Evolutionary conservation across 176 grass and related monocot genomes (phyloP), one percentile per base, ranked within the genome.

Genomic region (Bromus sterilis): DNA sequence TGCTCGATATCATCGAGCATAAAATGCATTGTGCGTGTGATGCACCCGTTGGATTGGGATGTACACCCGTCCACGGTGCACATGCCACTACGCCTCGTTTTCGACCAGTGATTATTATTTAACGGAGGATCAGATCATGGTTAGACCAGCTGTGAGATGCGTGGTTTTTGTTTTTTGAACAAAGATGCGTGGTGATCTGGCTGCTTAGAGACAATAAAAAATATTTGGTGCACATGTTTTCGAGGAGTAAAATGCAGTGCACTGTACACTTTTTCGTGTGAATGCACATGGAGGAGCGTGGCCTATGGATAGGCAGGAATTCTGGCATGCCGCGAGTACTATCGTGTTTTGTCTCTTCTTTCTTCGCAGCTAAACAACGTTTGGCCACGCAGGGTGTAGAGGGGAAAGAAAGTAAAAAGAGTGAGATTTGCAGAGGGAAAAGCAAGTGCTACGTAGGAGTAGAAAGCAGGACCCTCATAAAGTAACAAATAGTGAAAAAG

Each of bases 311-410:
- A 37, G 71, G 42, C 53, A 77, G 73, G 72, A 12, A 83, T 70
- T 41, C 51, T 33, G 16, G 66, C 21, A 28, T 49, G 34, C 10
- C 33, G 56, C 40, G 21, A 78, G 74, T 64, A 72, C 74, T 72
- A 72, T 81, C 32, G 33, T 34, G 21, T 33, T 10, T 78, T 87
- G 66, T 78, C 80, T 61, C 86, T 64, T 87, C 64, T 62, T 71
- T 78, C 24, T 62, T 31, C 18, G 66, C 33, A 41, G 65, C 43
- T 56, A 26, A 42, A 56, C 13, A 61, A 28, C 44, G 56, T 58
- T 41, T 43, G 59, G 8, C 61, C 86, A 13, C 43, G 66, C 81
- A 58, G 6, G 12, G 35, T 11, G 60, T 4, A 74, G 29, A 25
- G 33, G 70, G 53, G 12, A 26, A 15, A 15, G 12, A 68, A 74